Percentiles rank a stretch among this genome's conserved stretches.
Conservation (phyloP, 2,329 filamentous ascomycete species). For the Cephalotrichum gorgonifer region DNA sequence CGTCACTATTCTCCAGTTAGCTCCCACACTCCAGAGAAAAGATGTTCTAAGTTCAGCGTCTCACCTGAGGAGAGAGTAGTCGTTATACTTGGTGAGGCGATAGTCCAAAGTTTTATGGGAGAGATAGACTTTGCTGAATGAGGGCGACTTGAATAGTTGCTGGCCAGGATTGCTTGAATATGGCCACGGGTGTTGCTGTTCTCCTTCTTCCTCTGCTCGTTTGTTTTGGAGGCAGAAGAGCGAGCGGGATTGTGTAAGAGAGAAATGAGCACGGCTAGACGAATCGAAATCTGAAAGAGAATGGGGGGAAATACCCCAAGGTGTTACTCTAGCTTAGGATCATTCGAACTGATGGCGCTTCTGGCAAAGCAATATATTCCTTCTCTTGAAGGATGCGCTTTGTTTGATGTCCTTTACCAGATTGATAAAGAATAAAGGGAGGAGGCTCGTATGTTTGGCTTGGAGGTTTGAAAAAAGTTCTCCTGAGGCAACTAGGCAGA, state of each 20-base stretch:
- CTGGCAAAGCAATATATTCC: too few relatives aligned
- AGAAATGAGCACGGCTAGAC: background rate
- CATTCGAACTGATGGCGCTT: background rate
- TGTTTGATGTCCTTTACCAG: too few relatives aligned
- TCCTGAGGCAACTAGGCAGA: too few relatives aligned
- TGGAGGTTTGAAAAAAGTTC: too few relatives aligned
- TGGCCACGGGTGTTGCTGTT: background rate
- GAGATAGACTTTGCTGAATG: constrained; percentile 3
- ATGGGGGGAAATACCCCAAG: background rate
- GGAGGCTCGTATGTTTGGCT: too few relatives aligned
- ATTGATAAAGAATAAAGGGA: too few relatives aligned
- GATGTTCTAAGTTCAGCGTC: background rate
- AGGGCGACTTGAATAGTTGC: background rate
- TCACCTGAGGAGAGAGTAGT: constrained; percentile 23
- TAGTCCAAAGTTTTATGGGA: constrained; percentile 26
- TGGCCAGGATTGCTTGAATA: background rate
- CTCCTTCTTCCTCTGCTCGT: background rate
- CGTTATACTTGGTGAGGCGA: constrained; percentile 31
- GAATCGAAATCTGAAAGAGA: background rate
- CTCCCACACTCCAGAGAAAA: background rate
- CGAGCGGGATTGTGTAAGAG: too few relatives aligned
- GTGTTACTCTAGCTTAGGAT: background rate
- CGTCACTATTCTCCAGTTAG: background rate
- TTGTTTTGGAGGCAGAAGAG: background rate
- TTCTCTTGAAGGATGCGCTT: too few relatives aligned